Conservation (phyloP, 495 filamentous ascomycete genomes). For the Tuber calosporum region DNA sequence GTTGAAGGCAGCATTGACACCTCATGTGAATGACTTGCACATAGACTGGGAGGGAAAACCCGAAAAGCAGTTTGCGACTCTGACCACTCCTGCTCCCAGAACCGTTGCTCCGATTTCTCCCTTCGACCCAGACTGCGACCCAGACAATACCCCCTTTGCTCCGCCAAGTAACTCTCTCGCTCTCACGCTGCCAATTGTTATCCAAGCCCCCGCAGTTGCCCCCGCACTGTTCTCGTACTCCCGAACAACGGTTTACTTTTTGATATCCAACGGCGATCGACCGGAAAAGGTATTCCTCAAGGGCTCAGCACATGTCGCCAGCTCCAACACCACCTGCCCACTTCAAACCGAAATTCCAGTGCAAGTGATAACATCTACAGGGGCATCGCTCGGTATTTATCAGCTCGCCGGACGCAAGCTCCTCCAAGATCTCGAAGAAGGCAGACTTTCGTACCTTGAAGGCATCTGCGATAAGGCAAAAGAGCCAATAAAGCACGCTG, state of each 20-base stretch:
- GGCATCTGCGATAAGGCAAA: slow-evolving; percentile 35
- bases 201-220: slow-evolving; percentile 58
- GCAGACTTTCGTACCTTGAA: slow-evolving; percentile 55
- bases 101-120: slow-evolving; percentile 45
- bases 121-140: slow-evolving; percentile 46
- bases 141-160: slow-evolving; percentile 45
- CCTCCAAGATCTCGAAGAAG: slow-evolving; percentile 60
- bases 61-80: slow-evolving; percentile 48
- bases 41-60: slow-evolving; percentile 18
- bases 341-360: slow-evolving; percentile 58
- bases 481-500: slow-evolving; percentile 49
- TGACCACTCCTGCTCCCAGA: slow-evolving; percentile 1
- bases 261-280: slow-evolving; percentile 47
- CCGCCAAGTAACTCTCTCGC: slow-evolving; percentile 43
- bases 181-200: slow-evolving; percentile 48
- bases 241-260: slow-evolving; percentile 56
- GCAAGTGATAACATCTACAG: slow-evolving; percentile 45
- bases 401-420: slow-evolving; percentile 63
- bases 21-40: slow-evolving; percentile 48
- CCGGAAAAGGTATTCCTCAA: slow-evolving; percentile 55
- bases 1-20: slow-evolving; percentile 61
- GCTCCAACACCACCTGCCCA: slow-evolving; percentile 49
- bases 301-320: slow-evolving; percentile 42
- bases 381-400: slow-evolving; percentile 48
- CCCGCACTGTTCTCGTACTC: slow-evolving; percentile 59